Evolutionary conservation across 768 basidiomycete species (phyloP), one percentile per base, ranked within the genome.

Genomic region (Mycena venus): DNA sequence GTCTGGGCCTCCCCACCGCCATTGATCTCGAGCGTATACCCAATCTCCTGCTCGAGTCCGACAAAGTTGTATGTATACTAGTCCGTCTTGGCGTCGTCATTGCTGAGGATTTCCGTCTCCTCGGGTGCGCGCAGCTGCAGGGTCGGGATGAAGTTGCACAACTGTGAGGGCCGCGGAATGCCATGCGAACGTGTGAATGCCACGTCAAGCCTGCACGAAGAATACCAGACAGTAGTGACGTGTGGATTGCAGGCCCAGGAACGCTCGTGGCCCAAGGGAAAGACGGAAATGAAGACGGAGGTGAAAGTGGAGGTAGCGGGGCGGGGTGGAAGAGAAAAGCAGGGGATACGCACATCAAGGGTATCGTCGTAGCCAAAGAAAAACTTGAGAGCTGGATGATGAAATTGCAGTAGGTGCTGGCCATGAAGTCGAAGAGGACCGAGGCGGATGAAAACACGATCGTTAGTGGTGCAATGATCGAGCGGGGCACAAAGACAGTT

Each of bases 361-460:
- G 93, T 89, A 80, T 96, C 95, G 73, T 96, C 95, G 77, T 92
- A 95, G 32, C 88, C 86, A 75, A 92, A 85, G 32, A 94, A 59
- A 82, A 94, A 96, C 85, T 99, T 99, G 81, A 99, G n/a, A n/a
- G 89, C 78, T 98, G 93, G 5, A 98, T 99, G n/a, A 96, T 95
- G 82, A 96, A 96, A 84, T 99, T 99, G 86, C 96, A 98, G 2
- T 92, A 77, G 0, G 93, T 94, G 21, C 95, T 95, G 0, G 93
- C 94, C 79, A 95, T 85, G 76, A 97, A 88, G 47, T 98, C 98
- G 80, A 96, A 97, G 1, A 93, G 86, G 6, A 98, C 92, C 3
- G 96, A 87, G 23, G 98, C 96, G 21, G 95, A 91, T 91, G 80
- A 34, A 68, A 17, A 14, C 5, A 44, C 8, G 56, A 6, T n/a